Conservation (phyloP, 306 rosid species). For the Mimosa pudica region DNA sequence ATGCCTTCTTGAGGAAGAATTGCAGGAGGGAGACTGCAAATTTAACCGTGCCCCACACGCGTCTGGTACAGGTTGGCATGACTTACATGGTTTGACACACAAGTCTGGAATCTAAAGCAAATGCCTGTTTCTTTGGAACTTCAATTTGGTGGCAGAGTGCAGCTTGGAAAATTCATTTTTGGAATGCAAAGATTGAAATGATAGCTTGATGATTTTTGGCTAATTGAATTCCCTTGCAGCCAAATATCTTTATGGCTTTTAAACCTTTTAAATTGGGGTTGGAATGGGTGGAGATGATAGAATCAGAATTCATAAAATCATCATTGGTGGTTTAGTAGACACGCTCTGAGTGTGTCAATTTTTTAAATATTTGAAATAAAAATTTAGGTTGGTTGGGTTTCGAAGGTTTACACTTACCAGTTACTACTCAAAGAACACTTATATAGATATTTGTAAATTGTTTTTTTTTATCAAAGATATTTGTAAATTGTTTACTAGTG, state of each 20-base stretch:
- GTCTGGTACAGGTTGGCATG: constrained; percentile 96
- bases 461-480: not conserved
- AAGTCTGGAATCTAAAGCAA: not conserved
- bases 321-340: not conserved
- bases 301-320: not conserved
- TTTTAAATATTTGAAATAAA: not conserved
- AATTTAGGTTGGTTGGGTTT: not conserved
- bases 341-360: not conserved
- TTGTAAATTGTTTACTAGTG: not conserved
- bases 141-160: not conserved
- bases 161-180: not conserved
- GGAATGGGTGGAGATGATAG: not conserved
- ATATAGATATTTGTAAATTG: not conserved
- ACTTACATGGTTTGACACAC: constrained; percentile 86
- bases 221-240: not conserved
- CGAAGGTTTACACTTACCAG: not conserved
- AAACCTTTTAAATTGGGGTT: not conserved
- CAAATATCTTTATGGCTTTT: not conserved
- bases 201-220: not conserved
- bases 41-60: constrained; percentile 86
- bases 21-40: constrained; percentile 89
- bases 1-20: constrained; percentile 89
- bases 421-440: not conserved
- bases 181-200: not conserved
- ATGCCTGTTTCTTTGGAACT: not conserved